Evolutionary conservation across 768 basidiomycete genomes (phyloP).

Genomic region (Boletus huronensis): DNA sequence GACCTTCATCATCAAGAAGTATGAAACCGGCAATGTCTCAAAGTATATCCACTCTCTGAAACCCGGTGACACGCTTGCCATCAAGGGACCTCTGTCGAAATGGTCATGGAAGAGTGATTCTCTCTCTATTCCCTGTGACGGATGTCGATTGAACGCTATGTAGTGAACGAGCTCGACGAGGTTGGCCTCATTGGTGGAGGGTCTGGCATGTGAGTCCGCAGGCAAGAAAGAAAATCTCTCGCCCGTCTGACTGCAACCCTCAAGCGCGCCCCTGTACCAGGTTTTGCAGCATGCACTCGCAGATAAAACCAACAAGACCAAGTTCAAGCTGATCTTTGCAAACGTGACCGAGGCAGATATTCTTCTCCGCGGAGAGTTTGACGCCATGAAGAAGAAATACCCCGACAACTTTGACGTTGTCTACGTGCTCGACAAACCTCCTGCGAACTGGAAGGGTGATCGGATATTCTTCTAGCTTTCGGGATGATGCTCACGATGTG

Average conservation of each 20-base stretch:
- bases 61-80: conserved; percentile 74
- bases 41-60: conserved; percentile 78
- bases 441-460: conserved; percentile 56
- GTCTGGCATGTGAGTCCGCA: conserved; percentile 71
- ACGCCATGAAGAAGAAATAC: conserved; percentile 62
- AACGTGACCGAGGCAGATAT: conserved; percentile 92
- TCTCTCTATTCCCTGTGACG: not conserved
- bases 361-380: conserved; percentile 76
- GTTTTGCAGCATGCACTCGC: conserved; percentile 70
- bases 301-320: conserved; percentile 82
- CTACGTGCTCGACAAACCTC: conserved; percentile 81
- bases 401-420: conserved; percentile 75
- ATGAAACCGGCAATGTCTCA: conserved; percentile 79
- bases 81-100: conserved; percentile 92
- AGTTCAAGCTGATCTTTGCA: conserved; percentile 88
- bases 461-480: not conserved
- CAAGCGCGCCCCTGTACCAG: conserved; percentile 81
- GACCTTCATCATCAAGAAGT: conserved; percentile 80
- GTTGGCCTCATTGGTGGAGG: conserved; percentile 92
- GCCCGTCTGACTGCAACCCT: not conserved
- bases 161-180: conserved; percentile 80
- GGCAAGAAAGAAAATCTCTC: not conserved
- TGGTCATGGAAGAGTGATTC: conserved; percentile 75
- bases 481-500: conserved; percentile 2
- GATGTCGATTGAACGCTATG: not conserved